Percentiles rank a stretch among this genome's conserved stretches.
Conservation (phyloP, 169 alveolate species). For the Cryptosporidium viatorum region DNA sequence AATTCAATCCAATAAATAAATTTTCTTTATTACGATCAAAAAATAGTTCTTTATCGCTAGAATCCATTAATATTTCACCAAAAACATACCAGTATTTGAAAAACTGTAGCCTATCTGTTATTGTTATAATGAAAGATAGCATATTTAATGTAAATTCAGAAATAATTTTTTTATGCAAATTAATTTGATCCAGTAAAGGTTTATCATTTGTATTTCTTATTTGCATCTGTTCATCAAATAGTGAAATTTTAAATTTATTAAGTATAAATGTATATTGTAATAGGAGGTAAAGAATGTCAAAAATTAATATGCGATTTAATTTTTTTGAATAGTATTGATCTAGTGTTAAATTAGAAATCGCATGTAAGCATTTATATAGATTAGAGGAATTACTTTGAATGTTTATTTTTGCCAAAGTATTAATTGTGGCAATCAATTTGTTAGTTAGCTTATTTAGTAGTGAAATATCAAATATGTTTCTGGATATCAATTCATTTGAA, state of each 20-base stretch:
- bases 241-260: neutral
- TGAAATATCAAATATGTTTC: neutral
- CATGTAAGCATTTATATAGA: neutral
- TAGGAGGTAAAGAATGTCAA: neutral
- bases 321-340: neutral
- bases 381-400: neutral
- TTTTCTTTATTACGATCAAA: neutral
- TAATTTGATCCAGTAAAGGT: neutral
- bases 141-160: neutral
- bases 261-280: too few relatives aligned
- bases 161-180: neutral
- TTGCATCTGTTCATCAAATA: neutral
- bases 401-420: neutral
- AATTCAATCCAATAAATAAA: conserved; percentile 10
- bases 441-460: neutral
- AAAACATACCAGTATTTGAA: conserved; percentile 33
- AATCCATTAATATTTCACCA: conserved; percentile 11
- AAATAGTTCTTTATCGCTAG: neutral
- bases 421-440: neutral
- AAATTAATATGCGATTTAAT: neutral
- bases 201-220: neutral
- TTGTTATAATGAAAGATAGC: neutral
- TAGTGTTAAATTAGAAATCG: neutral
- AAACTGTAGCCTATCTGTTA: neutral
- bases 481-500: neutral